These are phyloP conservation scores for Phyllachora maydis DNA, from an alignment of 2,329 filamentous ascomycete genomes.

Conservation along the genomic window DNA sequence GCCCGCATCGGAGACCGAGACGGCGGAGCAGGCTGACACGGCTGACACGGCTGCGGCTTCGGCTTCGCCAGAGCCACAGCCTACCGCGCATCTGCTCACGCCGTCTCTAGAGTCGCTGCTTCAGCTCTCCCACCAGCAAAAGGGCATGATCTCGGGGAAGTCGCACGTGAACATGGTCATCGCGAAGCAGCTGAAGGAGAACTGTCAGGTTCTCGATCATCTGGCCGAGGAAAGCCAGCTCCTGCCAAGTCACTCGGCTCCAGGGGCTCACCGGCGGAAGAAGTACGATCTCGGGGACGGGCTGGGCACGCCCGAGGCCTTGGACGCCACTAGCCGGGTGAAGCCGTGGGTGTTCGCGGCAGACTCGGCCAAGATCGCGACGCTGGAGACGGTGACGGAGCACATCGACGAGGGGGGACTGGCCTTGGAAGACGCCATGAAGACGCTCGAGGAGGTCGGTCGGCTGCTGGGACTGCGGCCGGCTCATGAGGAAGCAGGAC, in stretches of 20 bases:
- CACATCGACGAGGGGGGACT: constrained; percentile 36
- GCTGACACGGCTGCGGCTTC: background rate
- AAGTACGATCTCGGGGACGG: background rate
- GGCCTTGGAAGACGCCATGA: constrained; percentile 30
- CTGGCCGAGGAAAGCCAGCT: constrained; percentile 42
- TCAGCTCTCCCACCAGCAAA: constrained; percentile 31
- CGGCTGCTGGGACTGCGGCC: constrained; percentile 19
- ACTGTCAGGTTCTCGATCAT: constrained; percentile 26
- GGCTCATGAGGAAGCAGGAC: constrained; percentile 2
- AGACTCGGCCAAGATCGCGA: constrained; percentile 36
- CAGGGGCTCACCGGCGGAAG: constrained; percentile 12
- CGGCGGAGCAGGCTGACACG: background rate
- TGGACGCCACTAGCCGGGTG: constrained; percentile 20
- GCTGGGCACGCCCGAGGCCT: constrained; percentile 8
- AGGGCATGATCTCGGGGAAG: constrained; percentile 33
- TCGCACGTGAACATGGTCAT: constrained; percentile 30
- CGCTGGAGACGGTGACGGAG: constrained; percentile 35
- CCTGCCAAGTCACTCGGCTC: constrained; percentile 27
- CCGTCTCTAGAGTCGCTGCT: constrained; percentile 35
- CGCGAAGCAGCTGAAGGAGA: constrained; percentile 27
- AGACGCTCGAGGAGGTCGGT: constrained; percentile 25
- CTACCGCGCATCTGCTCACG: constrained; percentile 22
- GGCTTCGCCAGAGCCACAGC: constrained; percentile 4
- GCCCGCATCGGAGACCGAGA: no score
- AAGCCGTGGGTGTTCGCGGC: constrained; percentile 39